phyloP scores from a whole-genome alignment of 1,284 basidiomycete genomes.

The Ganoderma boninense region DNA sequence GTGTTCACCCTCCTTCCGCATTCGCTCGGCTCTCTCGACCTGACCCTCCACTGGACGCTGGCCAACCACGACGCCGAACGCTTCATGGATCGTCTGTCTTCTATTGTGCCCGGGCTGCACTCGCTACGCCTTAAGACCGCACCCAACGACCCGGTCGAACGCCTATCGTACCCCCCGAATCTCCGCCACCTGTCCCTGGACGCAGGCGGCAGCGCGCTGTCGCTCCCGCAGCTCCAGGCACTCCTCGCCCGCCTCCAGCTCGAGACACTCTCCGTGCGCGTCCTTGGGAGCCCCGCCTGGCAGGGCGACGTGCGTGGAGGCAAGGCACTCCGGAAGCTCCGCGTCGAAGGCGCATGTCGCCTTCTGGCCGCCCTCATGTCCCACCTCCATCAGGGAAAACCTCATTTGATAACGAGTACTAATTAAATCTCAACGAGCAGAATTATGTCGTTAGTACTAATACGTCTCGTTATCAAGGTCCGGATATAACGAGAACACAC shows the following conservation, averaged over 20 bases:
- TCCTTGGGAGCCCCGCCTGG: neutral
- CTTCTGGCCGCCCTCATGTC: neutral
- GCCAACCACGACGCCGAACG: neutral
- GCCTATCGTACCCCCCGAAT: neutral
- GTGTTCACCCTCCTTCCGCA: neutral
- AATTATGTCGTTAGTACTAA: too few species aligned
- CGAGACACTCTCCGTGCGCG: neutral
- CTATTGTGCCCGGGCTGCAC: neutral
- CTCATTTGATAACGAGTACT: too few species aligned
- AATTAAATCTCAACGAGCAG: too few species aligned
- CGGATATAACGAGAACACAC: too few species aligned
- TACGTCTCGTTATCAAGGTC: too few species aligned
- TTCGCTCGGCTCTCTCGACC: neutral
- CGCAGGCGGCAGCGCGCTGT: neutral
- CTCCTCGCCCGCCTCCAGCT: neutral
- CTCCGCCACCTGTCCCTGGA: constrained; percentile 4
- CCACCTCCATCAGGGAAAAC: too few species aligned
- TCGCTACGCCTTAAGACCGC: neutral
- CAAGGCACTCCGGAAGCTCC: neutral
- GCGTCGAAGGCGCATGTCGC: neutral
- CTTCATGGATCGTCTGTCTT: neutral
- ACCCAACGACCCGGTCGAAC: neutral
- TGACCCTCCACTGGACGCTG: neutral
- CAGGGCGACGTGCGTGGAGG: neutral
- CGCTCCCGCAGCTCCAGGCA: neutral